Evolutionary conservation across 2,329 filamentous ascomycete genomes (phyloP).

Genomic region (Chalara sp.): DNA sequence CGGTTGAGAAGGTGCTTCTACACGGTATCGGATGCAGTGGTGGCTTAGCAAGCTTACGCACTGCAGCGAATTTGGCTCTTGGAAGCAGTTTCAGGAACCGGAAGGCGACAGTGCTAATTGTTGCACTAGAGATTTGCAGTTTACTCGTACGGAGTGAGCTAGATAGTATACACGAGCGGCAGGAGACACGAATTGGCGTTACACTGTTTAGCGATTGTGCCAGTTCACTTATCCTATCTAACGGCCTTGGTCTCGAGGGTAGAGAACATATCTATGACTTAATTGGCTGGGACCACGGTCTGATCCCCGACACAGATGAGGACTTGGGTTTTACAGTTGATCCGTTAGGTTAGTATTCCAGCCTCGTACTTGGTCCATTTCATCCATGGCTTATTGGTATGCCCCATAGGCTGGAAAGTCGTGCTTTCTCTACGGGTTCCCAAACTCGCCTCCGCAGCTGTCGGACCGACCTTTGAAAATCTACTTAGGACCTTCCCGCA

Average conservation of each 20-base stretch:
- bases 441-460: slow-evolving; percentile 42
- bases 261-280: slow-evolving; percentile 45
- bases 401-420: slow-evolving; percentile 54
- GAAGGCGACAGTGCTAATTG: slow-evolving; percentile 56
- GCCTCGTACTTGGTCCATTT: neutral
- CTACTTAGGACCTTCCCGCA: slow-evolving; percentile 41
- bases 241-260: slow-evolving; percentile 43
- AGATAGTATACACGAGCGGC: slow-evolving; percentile 50
- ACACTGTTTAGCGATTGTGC: slow-evolving; percentile 65
- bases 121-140: slow-evolving; percentile 58
- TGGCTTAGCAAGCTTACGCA: slow-evolving; percentile 54
- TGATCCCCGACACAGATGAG: slow-evolving; percentile 52
- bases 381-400: neutral
- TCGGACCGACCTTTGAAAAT: slow-evolving; percentile 47
- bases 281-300: slow-evolving; percentile 58
- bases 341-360: slow-evolving; percentile 41
- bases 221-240: slow-evolving; percentile 58
- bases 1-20: slow-evolving; percentile 59
- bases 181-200: slow-evolving; percentile 58
- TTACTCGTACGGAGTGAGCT: slow-evolving; percentile 58
- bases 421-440: slow-evolving; percentile 56
- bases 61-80: slow-evolving; percentile 59
- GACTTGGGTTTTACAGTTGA: slow-evolving; percentile 62
- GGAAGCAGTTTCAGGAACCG: slow-evolving; percentile 51
- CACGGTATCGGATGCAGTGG: slow-evolving; percentile 62